These are phyloP conservation scores for Lepidium sativum DNA, from an alignment of 345 rosid genomes.

Conservation along the genomic window DNA sequence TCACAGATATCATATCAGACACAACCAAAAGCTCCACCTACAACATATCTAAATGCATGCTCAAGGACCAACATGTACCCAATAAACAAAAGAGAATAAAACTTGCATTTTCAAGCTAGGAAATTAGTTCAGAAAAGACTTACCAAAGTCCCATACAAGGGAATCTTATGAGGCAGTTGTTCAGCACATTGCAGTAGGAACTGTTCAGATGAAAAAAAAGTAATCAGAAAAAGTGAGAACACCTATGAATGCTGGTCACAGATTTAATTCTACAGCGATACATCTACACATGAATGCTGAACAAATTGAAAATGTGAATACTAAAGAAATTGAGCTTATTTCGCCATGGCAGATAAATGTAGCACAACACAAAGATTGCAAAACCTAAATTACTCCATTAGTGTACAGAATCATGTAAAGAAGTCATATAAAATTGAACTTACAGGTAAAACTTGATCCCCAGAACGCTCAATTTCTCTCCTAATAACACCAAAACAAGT, in stretches of 20 bases:
- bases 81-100: background rate
- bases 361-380: background rate
- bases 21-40: background rate
- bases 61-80: background rate
- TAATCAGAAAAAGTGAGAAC: background rate
- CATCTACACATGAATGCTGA: background rate
- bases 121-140: conserved; percentile 18
- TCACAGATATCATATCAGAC: background rate
- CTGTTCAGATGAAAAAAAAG: conserved; percentile 34
- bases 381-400: background rate
- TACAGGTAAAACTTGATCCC: conserved; percentile 50
- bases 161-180: conserved; percentile 92
- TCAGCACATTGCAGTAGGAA: conserved; percentile 73
- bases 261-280: background rate
- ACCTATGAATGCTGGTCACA: background rate
- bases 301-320: background rate
- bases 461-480: conserved; percentile 78
- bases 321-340: background rate
- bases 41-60: background rate
- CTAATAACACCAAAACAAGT: conserved; percentile 70
- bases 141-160: conserved; percentile 85
- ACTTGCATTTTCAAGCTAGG: background rate
- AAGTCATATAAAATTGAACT: background rate
- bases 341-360: too few species aligned
- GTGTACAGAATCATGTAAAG: background rate